phyloP scores from a whole-genome alignment of 129 eudicot species.

The Flaveria robusta region DNA sequence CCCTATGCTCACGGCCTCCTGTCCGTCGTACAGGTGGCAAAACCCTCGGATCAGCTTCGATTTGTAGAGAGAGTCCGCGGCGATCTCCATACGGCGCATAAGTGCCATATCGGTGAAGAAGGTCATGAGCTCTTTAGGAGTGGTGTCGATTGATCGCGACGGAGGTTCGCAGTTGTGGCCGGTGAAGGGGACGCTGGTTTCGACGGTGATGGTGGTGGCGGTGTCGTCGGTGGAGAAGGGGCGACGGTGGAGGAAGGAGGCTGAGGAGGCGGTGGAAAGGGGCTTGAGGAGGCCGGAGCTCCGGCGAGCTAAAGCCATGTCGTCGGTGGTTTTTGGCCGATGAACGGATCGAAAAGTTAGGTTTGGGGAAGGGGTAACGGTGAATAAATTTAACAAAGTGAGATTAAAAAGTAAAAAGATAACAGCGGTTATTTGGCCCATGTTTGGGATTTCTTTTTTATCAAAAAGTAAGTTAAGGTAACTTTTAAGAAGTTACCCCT shows the following conservation, averaged over 20 bases:
- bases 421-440: too few relatives aligned
- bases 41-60: slow-evolving; percentile 91
- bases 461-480: too few relatives aligned
- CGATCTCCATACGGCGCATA: slow-evolving; percentile 99
- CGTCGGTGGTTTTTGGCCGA: background rate
- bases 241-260: slow-evolving; percentile 35
- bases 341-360: background rate
- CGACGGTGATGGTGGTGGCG: slow-evolving; percentile 66
- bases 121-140: slow-evolving; percentile 66
- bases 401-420: background rate
- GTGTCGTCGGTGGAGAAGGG: slow-evolving; percentile 40
- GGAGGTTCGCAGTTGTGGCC: slow-evolving; percentile 88
- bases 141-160: slow-evolving; percentile 67
- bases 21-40: slow-evolving; percentile 94
- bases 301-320: slow-evolving; percentile 39
- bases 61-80: slow-evolving; percentile 92
- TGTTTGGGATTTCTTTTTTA: too few relatives aligned
- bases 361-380: background rate
- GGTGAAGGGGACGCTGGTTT: slow-evolving; percentile 83
- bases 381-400: background rate
- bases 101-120: slow-evolving; percentile 82
- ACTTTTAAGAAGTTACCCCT: too few relatives aligned
- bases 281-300: slow-evolving; percentile 34
- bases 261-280: slow-evolving; percentile 24
- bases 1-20: slow-evolving; percentile 89